Evolutionary conservation across 805 yeast species (phyloP), one percentile per base, ranked within the genome.

Genomic region (Ogataea parapolymorpha): DNA sequence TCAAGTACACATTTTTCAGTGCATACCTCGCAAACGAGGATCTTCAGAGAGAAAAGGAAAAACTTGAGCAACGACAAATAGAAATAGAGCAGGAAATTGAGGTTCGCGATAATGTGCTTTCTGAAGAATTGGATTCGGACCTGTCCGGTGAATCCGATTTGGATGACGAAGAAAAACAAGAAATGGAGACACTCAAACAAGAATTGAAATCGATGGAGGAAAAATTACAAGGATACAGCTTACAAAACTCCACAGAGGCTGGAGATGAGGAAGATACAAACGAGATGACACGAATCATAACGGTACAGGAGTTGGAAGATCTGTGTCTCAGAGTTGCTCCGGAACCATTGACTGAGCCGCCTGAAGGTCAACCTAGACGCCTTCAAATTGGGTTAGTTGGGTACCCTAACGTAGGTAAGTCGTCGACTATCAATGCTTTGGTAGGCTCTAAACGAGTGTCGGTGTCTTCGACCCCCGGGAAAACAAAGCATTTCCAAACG

Each of bases 401-500:
- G 25, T 93, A 93, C 62, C 99, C 99, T 28, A 93, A 91, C 61
- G 91, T 84, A 37, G 67, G 67, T 56, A 63, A 63, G 37, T 93
- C 98, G 2, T 90, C 98, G n/a, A 93, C 98, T 2, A 93, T 93
- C 56, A 93, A 93, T 63, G 97, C 99, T 0, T 71, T 93, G 30
- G 93, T 91, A 33, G 99, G 99, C 11, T 80, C 97, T 14, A 93
- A 93, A 59, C 90, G 87, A 62, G 99, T 93, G n/a, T 89, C 97
- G 2, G 99, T 93, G 27, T 91, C 98, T 2, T 75, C 98, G 1
- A 93, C 99, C 1, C 99, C 99, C 11, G 99, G 99, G 70, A 93
- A 93, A 62, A 93, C 99, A 11, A 93, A 93, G 63, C 99, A 93
- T 72, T 93, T 93, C 74, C 99, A 93, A 70, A 93, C 99, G 1